phyloP scores from a whole-genome alignment of 202 grass and related monocot species.

The Zizania palustris region DNA sequence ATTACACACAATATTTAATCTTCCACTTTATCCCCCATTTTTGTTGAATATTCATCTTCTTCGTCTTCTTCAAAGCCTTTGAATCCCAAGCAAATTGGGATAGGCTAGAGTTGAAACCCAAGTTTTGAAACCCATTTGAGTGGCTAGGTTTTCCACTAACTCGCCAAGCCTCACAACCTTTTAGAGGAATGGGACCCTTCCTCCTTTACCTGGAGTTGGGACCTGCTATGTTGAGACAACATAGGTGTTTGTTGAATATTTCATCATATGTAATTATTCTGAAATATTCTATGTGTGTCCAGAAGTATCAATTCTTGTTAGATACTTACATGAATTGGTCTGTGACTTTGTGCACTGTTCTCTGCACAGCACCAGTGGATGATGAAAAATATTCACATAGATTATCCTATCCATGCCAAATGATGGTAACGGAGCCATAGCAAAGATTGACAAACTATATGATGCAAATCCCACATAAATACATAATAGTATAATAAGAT shows the following conservation, averaged over 20 bases:
- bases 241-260: neutral
- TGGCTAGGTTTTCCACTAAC: too few species aligned
- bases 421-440: neutral
- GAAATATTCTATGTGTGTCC: neutral
- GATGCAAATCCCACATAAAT: conserved; percentile 3
- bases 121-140: too few species aligned
- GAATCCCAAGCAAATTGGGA: too few species aligned
- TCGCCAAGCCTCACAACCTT: too few species aligned
- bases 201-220: too few species aligned
- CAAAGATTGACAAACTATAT: neutral
- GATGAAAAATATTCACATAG: neutral
- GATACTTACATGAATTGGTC: too few species aligned
- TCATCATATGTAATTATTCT: neutral
- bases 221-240: too few species aligned
- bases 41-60: neutral
- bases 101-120: too few species aligned
- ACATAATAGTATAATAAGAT: too few species aligned
- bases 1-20: neutral
- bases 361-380: neutral
- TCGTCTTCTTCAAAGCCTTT: too few species aligned
- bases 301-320: neutral
- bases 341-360: neutral
- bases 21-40: neutral
- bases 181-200: too few species aligned
- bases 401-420: neutral